phyloP scores from a whole-genome alignment of 208 protist species.

The Acanthamoeba sp. region DNA sequence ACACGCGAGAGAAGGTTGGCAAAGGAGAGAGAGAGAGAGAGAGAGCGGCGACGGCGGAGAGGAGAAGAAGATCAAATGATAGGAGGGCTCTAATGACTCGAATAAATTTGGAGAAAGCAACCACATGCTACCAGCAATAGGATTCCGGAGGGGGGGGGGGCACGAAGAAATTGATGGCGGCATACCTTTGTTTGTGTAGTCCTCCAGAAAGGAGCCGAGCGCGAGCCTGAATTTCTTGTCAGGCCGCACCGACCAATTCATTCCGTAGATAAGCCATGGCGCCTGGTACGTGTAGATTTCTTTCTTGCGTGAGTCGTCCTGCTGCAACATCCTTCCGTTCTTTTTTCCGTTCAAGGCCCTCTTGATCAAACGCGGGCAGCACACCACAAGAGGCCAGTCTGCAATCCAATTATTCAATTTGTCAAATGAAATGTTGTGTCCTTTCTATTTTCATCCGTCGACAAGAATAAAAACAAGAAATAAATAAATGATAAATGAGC shows the following conservation, averaged over 20 bases:
- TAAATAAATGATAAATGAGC: background rate
- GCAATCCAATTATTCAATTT: too few species aligned
- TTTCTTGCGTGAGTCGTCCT: conserved; percentile 72
- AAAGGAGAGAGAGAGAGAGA: background rate
- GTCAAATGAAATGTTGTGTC: too few species aligned
- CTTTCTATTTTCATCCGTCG: too few species aligned
- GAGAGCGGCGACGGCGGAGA: too few species aligned
- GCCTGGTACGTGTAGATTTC: conserved; percentile 94
- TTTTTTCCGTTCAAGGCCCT: background rate
- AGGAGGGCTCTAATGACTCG: too few species aligned
- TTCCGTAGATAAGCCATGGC: conserved; percentile 96
- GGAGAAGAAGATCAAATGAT: too few species aligned
- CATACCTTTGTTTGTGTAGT: conserved; percentile 97
- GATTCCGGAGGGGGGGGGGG: background rate
- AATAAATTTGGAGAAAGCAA: background rate
- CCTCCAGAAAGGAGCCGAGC: conserved; percentile 97
- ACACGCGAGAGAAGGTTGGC: too few species aligned
- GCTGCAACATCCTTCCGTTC: background rate
- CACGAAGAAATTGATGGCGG: conserved; percentile 77
- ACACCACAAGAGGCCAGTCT: too few species aligned
- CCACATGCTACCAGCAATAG: background rate
- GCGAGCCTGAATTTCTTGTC: conserved; percentile 93
- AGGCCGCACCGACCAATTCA: conserved; percentile 93
- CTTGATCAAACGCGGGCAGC: too few species aligned
- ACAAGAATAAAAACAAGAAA: too few species aligned